phyloP scores from a whole-genome alignment of 2,329 filamentous ascomycete genomes.

The Apiospora malaysiana region DNA sequence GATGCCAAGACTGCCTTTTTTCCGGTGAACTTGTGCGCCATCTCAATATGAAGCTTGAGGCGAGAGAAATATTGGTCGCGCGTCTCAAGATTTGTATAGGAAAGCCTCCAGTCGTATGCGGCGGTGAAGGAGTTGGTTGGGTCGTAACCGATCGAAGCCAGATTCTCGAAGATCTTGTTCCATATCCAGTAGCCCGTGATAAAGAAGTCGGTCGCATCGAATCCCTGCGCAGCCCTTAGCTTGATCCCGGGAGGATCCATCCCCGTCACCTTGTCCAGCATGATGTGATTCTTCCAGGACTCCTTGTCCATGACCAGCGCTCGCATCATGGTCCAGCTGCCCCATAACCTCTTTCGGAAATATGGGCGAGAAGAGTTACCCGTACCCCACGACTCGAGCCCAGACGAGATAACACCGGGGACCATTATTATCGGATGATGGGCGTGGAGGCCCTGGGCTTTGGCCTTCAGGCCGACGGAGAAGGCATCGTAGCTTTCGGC shows the following conservation, averaged over 20 bases:
- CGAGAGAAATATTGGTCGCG: constrained; percentile 94
- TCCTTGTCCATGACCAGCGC: constrained; percentile 93
- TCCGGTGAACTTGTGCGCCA: constrained; percentile 72
- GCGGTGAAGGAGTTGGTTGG: constrained; percentile 76
- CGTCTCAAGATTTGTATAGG: constrained; percentile 86
- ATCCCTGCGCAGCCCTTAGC: constrained; percentile 90
- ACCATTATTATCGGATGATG: constrained; percentile 96
- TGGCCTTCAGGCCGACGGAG: constrained; percentile 83
- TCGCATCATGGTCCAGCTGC: constrained; percentile 98
- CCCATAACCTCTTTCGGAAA: constrained; percentile 94
- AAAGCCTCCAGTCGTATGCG: constrained; percentile 89
- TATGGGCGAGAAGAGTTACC: constrained; percentile 84
- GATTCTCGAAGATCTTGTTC: constrained; percentile 97
- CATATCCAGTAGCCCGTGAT: constrained; percentile 95
- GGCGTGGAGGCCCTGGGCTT: constrained; percentile 78
- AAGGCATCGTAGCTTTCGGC: constrained; percentile 93
- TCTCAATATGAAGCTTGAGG: constrained; percentile 89
- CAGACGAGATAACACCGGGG: constrained; percentile 95
- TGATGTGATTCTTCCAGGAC: constrained; percentile 93
- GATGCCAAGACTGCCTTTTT: constrained; percentile 87
- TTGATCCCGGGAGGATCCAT: constrained; percentile 91
- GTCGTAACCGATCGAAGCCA: constrained; percentile 95
- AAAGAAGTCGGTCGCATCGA: constrained; percentile 97
- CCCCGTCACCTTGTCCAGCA: constrained; percentile 91
- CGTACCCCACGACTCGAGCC: constrained; percentile 95